Evolutionary conservation across 805 yeast species (phyloP), one percentile per base, ranked within the genome.

Genomic region (Yamadazyma sp.): DNA sequence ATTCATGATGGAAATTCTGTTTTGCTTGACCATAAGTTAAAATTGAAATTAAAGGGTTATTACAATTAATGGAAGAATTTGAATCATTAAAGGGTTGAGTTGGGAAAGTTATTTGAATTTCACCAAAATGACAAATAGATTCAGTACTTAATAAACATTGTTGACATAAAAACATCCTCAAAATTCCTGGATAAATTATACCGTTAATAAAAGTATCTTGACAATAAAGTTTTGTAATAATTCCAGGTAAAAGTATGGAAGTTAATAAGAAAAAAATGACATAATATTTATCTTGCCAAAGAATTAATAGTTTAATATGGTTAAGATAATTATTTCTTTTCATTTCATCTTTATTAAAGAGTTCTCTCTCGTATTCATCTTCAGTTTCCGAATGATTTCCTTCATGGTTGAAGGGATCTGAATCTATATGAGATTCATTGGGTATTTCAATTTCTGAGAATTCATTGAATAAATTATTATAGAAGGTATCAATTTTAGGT

Each of bases 1-100:
- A 89, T 62, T 87, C 96, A 64, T 91, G 96, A 64, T 89, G 98
- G 65, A 84, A 91, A 62, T 88, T 89, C 59, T 87, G 94, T 60
- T 79, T 79, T 4, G 95, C 91, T 62, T 89, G 96, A 9, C 98
- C 98, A 53, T 83, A 79, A 0, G 96, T 82, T 11, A 86, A 67
- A 11, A 78, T 53, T 15, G 80, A 79, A 17, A 80, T 73, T 31
- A 76, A 56, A 12, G 80, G 77, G 53, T 67, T 67, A 33, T 53
- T 48, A 71, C 87, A 68, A 77, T 85, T 53, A 75, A 73, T 48
- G 78, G 91, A 39, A n/a, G 94, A 76, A 49, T 83, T 82, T 30
- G 78, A 75, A 47, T 67, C 73, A 43, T 56, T 67, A 45, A 66
- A 67, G 5, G 72, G 72, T 40, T 67, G 73, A 2, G 61, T 48